phyloP scores from a whole-genome alignment of 768 basidiomycete species.

The Strobilomyces echinocephalus region DNA sequence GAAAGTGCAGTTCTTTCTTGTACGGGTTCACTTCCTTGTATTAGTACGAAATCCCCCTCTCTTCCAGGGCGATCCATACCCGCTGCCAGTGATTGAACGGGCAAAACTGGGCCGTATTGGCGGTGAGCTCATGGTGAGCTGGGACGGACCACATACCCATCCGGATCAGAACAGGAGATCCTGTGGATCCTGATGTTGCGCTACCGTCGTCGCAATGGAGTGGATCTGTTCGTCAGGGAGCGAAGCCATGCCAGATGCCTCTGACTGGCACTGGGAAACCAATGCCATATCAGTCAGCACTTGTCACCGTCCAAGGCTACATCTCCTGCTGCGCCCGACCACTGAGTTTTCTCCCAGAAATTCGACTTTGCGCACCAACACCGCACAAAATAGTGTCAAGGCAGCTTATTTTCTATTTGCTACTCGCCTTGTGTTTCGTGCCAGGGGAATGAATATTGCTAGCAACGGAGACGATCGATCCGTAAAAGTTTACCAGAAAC shows the following conservation, averaged over 20 bases:
- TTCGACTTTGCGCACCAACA: no score
- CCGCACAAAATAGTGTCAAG: no score
- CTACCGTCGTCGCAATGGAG: slow-evolving; percentile 57
- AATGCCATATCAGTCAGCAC: no score
- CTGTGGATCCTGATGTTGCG: slow-evolving; percentile 46
- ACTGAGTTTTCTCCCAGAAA: no score
- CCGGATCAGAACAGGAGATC: slow-evolving; percentile 57
- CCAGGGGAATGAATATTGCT: no score
- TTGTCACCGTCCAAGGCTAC: no score
- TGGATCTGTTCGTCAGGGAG: slow-evolving; percentile 50
- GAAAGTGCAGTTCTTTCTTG: slow-evolving; percentile 27
- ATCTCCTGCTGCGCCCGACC: no score
- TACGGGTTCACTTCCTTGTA: slow-evolving; percentile 68
- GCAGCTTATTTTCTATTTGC: no score
- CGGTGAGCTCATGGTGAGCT: slow-evolving; percentile 1
- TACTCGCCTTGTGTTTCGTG: no score
- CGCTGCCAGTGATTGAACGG: slow-evolving; percentile 59
- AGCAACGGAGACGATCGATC: no score
- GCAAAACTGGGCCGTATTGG: slow-evolving; percentile 37
- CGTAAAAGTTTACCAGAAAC: no score
- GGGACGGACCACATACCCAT: slow-evolving; percentile 40
- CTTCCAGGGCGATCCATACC: slow-evolving; percentile 64
- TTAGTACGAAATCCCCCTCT: slow-evolving; percentile 61
- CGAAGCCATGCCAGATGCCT: slow-evolving; percentile 25
- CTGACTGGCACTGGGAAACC: no score